A percentile compares a stretch with the other conserved stretches of the same genome.
These are phyloP conservation scores for Heterobasidion irregulare DNA, from an alignment of 1,284 basidiomycete genomes.

Conservation along the genomic window DNA sequence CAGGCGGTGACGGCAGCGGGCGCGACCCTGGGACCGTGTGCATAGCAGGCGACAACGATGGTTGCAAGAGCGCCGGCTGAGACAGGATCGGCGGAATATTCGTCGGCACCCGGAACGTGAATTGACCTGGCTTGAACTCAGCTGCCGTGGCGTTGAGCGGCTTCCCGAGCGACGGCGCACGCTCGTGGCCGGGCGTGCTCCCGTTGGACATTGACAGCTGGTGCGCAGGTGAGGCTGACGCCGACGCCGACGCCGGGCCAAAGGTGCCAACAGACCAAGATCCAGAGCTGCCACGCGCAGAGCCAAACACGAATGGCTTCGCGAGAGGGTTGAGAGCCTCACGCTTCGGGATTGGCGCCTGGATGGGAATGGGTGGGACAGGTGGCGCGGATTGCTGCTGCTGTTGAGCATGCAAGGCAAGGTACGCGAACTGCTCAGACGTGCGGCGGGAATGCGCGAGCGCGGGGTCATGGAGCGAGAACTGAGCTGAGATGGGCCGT, in stretches of 20 bases:
- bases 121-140: constrained; percentile 70
- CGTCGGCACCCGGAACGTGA: constrained; percentile 65
- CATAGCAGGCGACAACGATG: neutral
- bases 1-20: constrained; percentile 24
- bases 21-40: constrained; percentile 15
- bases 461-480: constrained; percentile 52
- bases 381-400: neutral
- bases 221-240: constrained; percentile 5
- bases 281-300: constrained; percentile 10
- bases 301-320: constrained; percentile 73
- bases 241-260: constrained; percentile 19
- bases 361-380: constrained; percentile 5
- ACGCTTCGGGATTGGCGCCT: constrained; percentile 12
- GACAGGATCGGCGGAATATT: constrained; percentile 52
- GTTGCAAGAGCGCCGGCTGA: constrained; percentile 2
- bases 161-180: constrained; percentile 53
- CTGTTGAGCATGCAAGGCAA: neutral
- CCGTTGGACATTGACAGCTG: neutral
- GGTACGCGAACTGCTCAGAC: constrained; percentile 27
- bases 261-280: constrained; percentile 7
- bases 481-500: constrained; percentile 50
- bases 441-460: constrained; percentile 52
- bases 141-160: constrained; percentile 66
- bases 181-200: constrained; percentile 35
- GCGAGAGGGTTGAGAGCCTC: constrained; percentile 65